Conservation (phyloP, 768 basidiomycete species). For the Pisolithus tinctorius region DNA sequence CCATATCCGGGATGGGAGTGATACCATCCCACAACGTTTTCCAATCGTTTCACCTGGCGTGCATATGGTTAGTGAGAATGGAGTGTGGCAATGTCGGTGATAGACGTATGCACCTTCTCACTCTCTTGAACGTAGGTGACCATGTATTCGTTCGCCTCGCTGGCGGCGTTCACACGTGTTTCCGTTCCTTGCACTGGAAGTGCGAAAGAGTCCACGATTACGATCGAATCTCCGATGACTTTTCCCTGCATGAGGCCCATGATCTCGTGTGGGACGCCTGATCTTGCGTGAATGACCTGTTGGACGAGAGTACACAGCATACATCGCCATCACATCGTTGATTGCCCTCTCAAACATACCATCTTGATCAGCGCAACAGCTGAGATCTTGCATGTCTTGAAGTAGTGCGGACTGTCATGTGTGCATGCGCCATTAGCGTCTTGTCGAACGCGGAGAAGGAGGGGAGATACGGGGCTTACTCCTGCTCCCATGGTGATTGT, state of each 20-base stretch:
- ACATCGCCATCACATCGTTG: background rate
- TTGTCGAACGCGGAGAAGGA: slow-evolving; percentile 1
- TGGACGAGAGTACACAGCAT: slow-evolving; percentile 9
- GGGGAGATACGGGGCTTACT: slow-evolving; percentile 42
- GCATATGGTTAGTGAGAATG: background rate
- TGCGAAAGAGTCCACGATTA: slow-evolving; percentile 95
- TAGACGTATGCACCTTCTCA: slow-evolving; percentile 53
- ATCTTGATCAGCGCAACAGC: slow-evolving; percentile 96
- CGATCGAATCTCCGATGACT: slow-evolving; percentile 68
- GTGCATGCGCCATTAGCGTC: background rate
- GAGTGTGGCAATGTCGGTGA: background rate
- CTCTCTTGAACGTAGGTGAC: slow-evolving; percentile 83
- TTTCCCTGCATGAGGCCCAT: slow-evolving; percentile 99
- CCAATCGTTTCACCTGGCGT: slow-evolving; percentile 69
- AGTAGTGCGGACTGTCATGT: slow-evolving; percentile 59
- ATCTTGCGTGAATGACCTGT: slow-evolving; percentile 96
- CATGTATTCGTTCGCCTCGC: slow-evolving; percentile 98
- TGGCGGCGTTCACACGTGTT: slow-evolving; percentile 93
- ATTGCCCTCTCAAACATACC: slow-evolving; percentile 35
- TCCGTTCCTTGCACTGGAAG: slow-evolving; percentile 97
- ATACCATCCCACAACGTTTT: slow-evolving; percentile 95
- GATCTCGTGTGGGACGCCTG: slow-evolving; percentile 96
- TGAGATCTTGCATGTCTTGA: slow-evolving; percentile 90
- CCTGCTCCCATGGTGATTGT: slow-evolving; percentile 78
- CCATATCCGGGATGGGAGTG: slow-evolving; percentile 99